phyloP scores from a whole-genome alignment of 257 asterid genomes.

The Sherardia arvensis region DNA sequence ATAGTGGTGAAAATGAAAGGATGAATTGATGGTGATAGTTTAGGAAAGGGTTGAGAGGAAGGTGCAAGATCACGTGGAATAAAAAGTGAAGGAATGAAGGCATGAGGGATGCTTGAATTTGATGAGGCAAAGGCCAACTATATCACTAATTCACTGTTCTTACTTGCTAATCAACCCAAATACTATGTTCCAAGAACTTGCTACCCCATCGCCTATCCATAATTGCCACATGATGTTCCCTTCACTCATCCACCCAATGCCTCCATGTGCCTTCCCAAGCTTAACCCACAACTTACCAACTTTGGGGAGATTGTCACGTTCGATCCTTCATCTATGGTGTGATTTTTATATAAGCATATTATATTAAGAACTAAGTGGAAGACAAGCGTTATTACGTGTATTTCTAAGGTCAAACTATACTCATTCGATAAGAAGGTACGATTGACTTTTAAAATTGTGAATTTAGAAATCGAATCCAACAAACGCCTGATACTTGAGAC shows the following conservation, averaged over 20 bases:
- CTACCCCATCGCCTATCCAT: conserved; percentile 37
- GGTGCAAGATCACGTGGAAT: conserved; percentile 36
- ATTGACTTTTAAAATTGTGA: no score
- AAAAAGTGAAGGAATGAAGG: conserved; percentile 20
- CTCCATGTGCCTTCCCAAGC: conserved; percentile 14
- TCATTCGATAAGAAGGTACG: no score
- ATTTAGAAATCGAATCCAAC: no score
- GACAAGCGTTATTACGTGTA: no score
- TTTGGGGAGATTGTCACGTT: not conserved
- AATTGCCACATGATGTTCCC: conserved; percentile 38
- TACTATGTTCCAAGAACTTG: conserved; percentile 49
- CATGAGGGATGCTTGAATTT: conserved; percentile 64
- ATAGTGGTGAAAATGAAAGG: not conserved
- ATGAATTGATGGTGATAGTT: conserved; percentile 12
- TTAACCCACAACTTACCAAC: not conserved
- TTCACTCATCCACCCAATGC: conserved; percentile 17
- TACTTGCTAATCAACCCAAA: conserved; percentile 24
- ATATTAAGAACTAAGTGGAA: no score
- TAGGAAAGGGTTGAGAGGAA: not conserved
- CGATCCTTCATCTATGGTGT: no score
- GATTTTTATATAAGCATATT: no score
- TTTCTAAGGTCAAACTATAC: no score
- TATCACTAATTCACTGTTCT: conserved; percentile 20
- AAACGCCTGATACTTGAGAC: no score
- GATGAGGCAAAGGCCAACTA: conserved; percentile 42